Evolutionary conservation across 495 filamentous ascomycete species (phyloP), one percentile per base, ranked within the genome.

Genomic region (Annulohypoxylon nitens): DNA sequence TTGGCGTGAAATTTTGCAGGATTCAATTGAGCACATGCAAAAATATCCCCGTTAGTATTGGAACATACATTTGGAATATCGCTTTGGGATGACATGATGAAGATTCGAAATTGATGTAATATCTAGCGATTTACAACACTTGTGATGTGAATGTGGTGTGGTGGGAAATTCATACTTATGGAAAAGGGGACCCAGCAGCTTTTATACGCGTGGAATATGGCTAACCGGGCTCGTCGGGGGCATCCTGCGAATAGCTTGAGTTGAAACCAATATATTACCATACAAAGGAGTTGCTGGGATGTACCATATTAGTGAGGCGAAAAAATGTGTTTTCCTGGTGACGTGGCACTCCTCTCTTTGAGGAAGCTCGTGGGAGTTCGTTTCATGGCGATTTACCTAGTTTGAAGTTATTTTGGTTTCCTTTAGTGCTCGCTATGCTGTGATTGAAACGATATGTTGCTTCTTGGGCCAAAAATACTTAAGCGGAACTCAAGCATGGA

Each of bases 1-100:
- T 53, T 70, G 6, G 48, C 26, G 45, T 59, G 48, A 25, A 70
- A 70, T 3, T 43, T 5, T 16, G 14, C 43, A 5, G 8, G 20
- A 25, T 16, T 3, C 8, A 58, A 2, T 1, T 30, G 18, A 48
- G 48, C 48, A 36, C 3, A 2, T 9, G 25, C 5, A 2, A 69
- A 45, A 43, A 69, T 57, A 34, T 39, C 43, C 10, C 26, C 34
- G 1, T 6, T 37, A 12, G 4, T 5, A 47, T 11, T 3, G n/a
- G 12, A 25, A 8, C 18, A 14, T n/a, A n/a, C 16, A n/a, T 47
- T 23, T 1, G 37, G 25, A n/a, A 47, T 50, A 4, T 7, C 18
- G 2, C 1, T 7, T 48, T 41, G 5, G 18, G 37, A 37, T 30
- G 63, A 58, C 63, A 48, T 55, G 51, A 16, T 34, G 11, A 0